A percentile compares a stretch with the other conserved stretches of the same genome.
Evolutionary conservation across 139 green algal genomes (phyloP).

Genomic region (Chlamydomonas asymmetrica): DNA sequence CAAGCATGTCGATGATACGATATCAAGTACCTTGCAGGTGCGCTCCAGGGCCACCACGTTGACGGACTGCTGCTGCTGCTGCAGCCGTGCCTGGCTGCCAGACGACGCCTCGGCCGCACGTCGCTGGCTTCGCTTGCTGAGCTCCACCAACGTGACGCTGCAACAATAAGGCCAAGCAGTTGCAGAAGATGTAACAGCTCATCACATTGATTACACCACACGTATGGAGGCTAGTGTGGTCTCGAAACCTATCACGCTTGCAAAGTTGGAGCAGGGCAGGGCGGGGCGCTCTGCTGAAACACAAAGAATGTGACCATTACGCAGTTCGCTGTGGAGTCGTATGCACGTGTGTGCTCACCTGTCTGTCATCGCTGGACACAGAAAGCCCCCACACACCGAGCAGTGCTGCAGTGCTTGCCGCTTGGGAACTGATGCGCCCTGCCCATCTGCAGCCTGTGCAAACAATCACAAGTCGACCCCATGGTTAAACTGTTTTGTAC

Average conservation of each 20-base stretch:
- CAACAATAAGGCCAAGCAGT: background rate
- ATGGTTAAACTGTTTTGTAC: background rate
- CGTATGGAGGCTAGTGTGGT: background rate
- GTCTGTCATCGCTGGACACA: slow-evolving; percentile 1
- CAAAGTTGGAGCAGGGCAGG: background rate
- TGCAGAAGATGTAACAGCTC: background rate
- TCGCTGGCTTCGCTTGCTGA: slow-evolving; percentile 9
- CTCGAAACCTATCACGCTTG: background rate
- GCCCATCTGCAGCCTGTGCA: slow-evolving; percentile 7
- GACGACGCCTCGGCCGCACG: background rate
- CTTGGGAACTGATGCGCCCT: background rate
- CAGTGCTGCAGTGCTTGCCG: slow-evolving; percentile 8
- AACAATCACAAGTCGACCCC: too few relatives aligned
- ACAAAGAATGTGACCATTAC: too few relatives aligned
- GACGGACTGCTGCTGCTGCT: background rate
- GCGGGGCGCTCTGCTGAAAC: background rate
- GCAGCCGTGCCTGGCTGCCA: background rate
- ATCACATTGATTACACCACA: background rate
- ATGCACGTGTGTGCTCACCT: background rate
- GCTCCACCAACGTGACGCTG: slow-evolving; percentile 12
- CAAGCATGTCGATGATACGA: too few relatives aligned
- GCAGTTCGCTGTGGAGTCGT: too few relatives aligned
- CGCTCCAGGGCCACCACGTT: slow-evolving; percentile 14
- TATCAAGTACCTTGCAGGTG: slow-evolving; percentile 17
- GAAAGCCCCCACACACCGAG: slow-evolving; percentile 11